These are phyloP conservation scores for Dictyostelium purpureum DNA, from an alignment of 78 protist species.

Conservation along the genomic window DNA sequence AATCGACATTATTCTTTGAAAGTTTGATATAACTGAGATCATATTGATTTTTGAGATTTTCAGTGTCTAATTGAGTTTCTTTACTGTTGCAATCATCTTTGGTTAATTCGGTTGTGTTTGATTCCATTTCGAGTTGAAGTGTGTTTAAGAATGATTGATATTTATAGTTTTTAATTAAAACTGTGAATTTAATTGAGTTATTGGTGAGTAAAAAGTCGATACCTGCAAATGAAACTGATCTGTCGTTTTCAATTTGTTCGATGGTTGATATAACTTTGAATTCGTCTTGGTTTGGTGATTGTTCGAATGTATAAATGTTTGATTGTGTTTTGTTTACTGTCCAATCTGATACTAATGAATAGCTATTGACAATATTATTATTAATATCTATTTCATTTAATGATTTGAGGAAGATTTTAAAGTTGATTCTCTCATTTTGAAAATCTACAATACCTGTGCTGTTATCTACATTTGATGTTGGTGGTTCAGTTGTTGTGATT, in stretches of 20 bases:
- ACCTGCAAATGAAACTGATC: background rate
- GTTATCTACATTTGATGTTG: background rate
- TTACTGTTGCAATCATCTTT: background rate
- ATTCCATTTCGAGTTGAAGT: background rate
- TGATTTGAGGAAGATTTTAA: background rate
- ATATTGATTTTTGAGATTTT: background rate
- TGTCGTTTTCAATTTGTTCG: background rate
- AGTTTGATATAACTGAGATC: conserved; percentile 17
- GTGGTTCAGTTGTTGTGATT: background rate
- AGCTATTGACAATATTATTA: background rate
- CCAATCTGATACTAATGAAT: background rate
- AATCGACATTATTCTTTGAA: background rate
- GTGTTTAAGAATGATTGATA: background rate
- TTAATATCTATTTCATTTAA: background rate
- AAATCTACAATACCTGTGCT: background rate
- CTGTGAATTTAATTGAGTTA: background rate
- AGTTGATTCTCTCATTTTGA: background rate
- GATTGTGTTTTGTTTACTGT: background rate
- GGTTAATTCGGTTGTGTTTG: background rate
- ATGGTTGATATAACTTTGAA: background rate
- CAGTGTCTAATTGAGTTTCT: background rate
- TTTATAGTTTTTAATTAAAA: background rate
- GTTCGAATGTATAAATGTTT: background rate
- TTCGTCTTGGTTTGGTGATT: background rate
- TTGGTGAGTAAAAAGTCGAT: background rate